These are phyloP conservation scores for Wakefieldia striispora DNA, from an alignment of 768 basidiomycete species.

Conservation along the genomic window DNA sequence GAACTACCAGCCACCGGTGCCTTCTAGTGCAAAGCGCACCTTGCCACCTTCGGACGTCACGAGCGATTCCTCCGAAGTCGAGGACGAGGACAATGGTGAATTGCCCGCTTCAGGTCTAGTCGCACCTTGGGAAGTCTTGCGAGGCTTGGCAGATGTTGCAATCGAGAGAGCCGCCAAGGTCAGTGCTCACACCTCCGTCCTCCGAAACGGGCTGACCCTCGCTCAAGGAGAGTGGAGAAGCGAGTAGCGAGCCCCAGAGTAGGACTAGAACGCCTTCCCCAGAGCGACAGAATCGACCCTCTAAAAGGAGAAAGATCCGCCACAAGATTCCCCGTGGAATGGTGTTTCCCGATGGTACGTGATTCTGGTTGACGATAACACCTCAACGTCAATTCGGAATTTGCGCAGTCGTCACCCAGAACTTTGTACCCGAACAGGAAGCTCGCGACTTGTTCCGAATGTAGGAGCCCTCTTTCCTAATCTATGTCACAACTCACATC, in stretches of 20 bases:
- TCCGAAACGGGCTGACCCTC: slow-evolving; percentile 11
- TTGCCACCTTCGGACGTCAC: slow-evolving; percentile 65
- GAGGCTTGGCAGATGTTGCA: slow-evolving; percentile 79
- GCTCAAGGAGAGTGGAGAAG: slow-evolving; percentile 69
- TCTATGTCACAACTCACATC: slow-evolving; percentile 12
- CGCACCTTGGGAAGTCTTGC: slow-evolving; percentile 83
- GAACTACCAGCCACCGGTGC: slow-evolving; percentile 31
- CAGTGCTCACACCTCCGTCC: slow-evolving; percentile 15
- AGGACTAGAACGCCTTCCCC: slow-evolving; percentile 72
- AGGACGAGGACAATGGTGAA: slow-evolving; percentile 79
- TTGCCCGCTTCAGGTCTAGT: slow-evolving; percentile 79
- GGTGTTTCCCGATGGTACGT: slow-evolving; percentile 75
- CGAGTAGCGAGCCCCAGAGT: slow-evolving; percentile 69
- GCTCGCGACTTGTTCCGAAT: slow-evolving; percentile 85
- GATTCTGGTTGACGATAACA: neutral
- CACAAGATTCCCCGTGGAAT: slow-evolving; percentile 57
- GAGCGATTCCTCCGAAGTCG: slow-evolving; percentile 82
- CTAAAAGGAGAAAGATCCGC: slow-evolving; percentile 69
- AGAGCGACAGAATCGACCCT: slow-evolving; percentile 64
- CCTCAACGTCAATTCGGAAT: slow-evolving; percentile 2
- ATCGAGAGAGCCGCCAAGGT: slow-evolving; percentile 78
- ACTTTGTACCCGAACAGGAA: slow-evolving; percentile 75
- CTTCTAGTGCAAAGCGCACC: slow-evolving; percentile 54
- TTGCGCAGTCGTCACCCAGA: slow-evolving; percentile 74
- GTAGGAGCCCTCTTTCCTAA: slow-evolving; percentile 35